These are phyloP conservation scores for Xylariaceae sp. DNA, from an alignment of 2,329 filamentous ascomycete genomes.

Conservation along the genomic window DNA sequence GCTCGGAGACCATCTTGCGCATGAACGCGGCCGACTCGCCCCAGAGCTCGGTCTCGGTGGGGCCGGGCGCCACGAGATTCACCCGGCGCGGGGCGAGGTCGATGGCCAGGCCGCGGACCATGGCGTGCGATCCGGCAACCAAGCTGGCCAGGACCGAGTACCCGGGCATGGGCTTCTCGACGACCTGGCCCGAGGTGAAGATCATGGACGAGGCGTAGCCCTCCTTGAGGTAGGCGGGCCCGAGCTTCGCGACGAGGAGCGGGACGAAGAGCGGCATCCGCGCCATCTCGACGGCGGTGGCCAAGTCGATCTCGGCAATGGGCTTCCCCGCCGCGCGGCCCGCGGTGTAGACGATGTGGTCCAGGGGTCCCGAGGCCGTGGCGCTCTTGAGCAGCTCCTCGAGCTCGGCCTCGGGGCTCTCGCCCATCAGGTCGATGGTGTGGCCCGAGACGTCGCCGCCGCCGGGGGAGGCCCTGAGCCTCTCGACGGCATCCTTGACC, in stretches of 20 bases:
- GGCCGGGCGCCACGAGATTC: conserved; percentile 53
- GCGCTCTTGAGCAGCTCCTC: conserved; percentile 33
- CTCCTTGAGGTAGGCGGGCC: conserved; percentile 33
- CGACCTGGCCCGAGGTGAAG: conserved; percentile 47
- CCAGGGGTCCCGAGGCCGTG: conserved; percentile 27
- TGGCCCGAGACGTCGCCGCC: conserved; percentile 28
- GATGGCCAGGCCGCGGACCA: conserved; percentile 50
- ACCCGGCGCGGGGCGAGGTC: conserved; percentile 58
- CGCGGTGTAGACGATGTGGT: conserved; percentile 53
- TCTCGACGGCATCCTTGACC: conserved; percentile 37
- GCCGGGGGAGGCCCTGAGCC: conserved; percentile 34
- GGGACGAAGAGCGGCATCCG: conserved; percentile 44
- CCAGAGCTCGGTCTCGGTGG: conserved; percentile 37
- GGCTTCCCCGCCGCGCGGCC: conserved; percentile 34
- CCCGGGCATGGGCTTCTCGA: conserved; percentile 39
- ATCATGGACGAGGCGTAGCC: conserved; percentile 40
- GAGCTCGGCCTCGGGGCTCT: conserved; percentile 39
- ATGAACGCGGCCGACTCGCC: conserved; percentile 15
- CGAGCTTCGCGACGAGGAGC: conserved; percentile 44
- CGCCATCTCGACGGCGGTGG: conserved; percentile 32
- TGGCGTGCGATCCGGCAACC: conserved; percentile 48
- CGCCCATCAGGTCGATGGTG: conserved; percentile 38
- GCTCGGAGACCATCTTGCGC: conserved; percentile 9
- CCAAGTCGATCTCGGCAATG: conserved; percentile 33
- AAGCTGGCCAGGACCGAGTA: too few species aligned